Evolutionary conservation across 2,329 filamentous ascomycete species (phyloP).

Genomic region (Stenocarpella maydis): DNA sequence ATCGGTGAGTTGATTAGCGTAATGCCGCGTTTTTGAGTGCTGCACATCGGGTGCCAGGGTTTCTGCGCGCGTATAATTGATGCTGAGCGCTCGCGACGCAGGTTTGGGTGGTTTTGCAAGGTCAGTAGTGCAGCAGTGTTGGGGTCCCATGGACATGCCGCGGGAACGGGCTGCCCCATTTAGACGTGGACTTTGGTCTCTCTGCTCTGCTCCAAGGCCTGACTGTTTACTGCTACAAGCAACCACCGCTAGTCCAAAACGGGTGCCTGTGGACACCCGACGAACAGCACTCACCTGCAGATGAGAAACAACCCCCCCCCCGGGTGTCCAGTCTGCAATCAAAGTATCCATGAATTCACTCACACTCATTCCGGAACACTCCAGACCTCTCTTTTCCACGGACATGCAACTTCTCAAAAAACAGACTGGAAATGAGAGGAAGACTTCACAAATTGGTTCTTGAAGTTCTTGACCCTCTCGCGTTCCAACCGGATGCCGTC

Average conservation of each 20-base stretch:
- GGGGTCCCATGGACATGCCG: slow-evolving; percentile 23
- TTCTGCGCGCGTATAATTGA: slow-evolving; percentile 34
- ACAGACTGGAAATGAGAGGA: too few species aligned
- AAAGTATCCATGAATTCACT: background rate
- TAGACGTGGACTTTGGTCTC: slow-evolving; percentile 4
- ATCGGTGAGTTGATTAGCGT: slow-evolving; percentile 6
- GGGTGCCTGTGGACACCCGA: background rate
- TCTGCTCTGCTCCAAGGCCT: background rate
- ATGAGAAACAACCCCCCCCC: background rate
- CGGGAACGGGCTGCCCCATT: slow-evolving; percentile 30
- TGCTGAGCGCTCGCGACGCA: slow-evolving; percentile 30
- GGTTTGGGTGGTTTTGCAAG: slow-evolving; percentile 20
- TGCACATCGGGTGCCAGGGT: slow-evolving; percentile 22
- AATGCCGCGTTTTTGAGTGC: background rate
- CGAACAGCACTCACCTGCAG: slow-evolving; percentile 1
- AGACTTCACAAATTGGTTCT: background rate
- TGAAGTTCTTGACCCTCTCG: background rate
- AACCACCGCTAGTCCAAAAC: slow-evolving; percentile 27
- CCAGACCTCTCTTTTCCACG: too few species aligned
- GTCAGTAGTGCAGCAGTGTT: slow-evolving; percentile 9
- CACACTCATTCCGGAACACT: background rate
- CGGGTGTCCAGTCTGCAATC: too few species aligned
- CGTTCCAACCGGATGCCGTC: background rate
- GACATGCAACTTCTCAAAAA: too few species aligned
- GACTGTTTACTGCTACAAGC: slow-evolving; percentile 31